phyloP scores from a whole-genome alignment of 2,329 filamentous ascomycete species.

The Drechslerella coelobrocha region DNA sequence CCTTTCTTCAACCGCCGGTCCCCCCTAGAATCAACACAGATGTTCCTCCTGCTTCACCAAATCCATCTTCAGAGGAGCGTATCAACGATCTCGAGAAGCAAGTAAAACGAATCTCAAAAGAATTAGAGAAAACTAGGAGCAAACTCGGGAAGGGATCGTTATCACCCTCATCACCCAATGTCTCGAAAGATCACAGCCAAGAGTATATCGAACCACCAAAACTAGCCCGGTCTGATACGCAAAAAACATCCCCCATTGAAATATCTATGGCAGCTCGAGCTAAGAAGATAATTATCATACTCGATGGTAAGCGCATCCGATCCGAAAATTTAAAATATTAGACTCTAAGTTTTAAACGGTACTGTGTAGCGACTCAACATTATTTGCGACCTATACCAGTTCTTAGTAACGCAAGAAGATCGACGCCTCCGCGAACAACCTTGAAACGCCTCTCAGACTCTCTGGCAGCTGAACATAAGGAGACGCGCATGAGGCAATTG shows the following conservation, averaged over 20 bases:
- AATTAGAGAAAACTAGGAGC: neutral
- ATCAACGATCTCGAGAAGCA: neutral
- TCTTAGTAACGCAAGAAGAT: neutral
- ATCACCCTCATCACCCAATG: no score
- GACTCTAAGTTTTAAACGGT: no score
- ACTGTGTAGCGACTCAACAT: slow-evolving; percentile 12
- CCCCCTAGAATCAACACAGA: neutral
- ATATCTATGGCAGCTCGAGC: slow-evolving; percentile 10
- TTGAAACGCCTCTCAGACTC: slow-evolving; percentile 40
- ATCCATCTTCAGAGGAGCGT: neutral
- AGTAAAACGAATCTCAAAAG: neutral
- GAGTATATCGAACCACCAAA: no score
- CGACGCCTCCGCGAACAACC: slow-evolving; percentile 23
- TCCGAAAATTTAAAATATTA: neutral
- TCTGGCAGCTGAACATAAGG: slow-evolving; percentile 18
- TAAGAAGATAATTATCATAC: slow-evolving; percentile 37
- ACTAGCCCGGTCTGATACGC: no score
- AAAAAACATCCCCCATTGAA: neutral
- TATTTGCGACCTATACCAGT: slow-evolving; percentile 1
- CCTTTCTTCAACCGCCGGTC: no score
- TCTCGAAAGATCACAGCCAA: no score
- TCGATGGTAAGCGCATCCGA: slow-evolving; percentile 25
- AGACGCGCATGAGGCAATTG: slow-evolving; percentile 24
- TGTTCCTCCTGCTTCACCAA: neutral
- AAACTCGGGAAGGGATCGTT: neutral